Evolutionary conservation across 306 rosid species (phyloP).

Genomic region (Elaeagnus macrophylla): DNA sequence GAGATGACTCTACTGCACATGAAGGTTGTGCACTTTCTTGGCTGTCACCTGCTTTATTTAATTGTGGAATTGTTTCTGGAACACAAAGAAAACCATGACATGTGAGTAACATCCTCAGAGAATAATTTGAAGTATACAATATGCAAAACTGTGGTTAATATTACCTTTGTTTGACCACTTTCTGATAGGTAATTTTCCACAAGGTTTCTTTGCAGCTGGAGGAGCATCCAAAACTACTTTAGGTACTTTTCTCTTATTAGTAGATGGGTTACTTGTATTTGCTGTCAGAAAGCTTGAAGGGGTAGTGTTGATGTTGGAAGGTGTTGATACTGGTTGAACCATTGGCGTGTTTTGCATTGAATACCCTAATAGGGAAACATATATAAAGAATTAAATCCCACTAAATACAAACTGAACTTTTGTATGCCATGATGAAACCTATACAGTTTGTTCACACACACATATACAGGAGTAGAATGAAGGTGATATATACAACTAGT

Average conservation of each 20-base stretch:
- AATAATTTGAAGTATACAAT: slow-evolving; percentile 1
- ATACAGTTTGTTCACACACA: too few relatives aligned
- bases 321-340: slow-evolving; percentile 29
- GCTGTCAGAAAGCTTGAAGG: slow-evolving; percentile 36
- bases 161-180: slow-evolving; percentile 36
- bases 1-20: slow-evolving; percentile 28
- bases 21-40: slow-evolving; percentile 30
- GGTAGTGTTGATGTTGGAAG: slow-evolving; percentile 28
- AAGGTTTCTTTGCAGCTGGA: slow-evolving; percentile 43
- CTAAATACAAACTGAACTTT: not conserved
- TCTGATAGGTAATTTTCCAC: slow-evolving; percentile 25
- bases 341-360: slow-evolving; percentile 20
- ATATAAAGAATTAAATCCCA: not conserved
- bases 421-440: not conserved
- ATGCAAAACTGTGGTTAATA: not conserved
- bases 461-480: too few relatives aligned
- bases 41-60: slow-evolving; percentile 20
- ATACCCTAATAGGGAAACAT: slow-evolving; percentile 24
- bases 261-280: slow-evolving; percentile 15
- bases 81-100: slow-evolving; percentile 18
- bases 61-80: slow-evolving; percentile 23
- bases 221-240: slow-evolving; percentile 21
- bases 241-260: slow-evolving; percentile 43
- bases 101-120: not conserved
- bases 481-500: too few relatives aligned